These are phyloP conservation scores for Escovopsis sp. DNA, from an alignment of 2,329 filamentous ascomycete species.

Conservation along the genomic window DNA sequence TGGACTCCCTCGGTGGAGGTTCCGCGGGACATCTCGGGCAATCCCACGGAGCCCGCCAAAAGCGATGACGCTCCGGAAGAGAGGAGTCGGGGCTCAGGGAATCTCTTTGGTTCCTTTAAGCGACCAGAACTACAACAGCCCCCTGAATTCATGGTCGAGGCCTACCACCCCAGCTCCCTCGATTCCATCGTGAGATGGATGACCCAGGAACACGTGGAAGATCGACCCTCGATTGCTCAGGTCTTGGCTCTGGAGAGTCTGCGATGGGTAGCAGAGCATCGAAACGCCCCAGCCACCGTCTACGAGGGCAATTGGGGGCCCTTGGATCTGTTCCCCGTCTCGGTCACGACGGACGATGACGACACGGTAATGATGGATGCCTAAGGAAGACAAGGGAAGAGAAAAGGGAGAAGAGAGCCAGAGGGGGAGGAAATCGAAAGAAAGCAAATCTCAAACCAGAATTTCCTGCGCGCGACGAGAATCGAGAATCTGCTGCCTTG, in stretches of 20 bases:
- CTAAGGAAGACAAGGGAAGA: slow-evolving; percentile 15
- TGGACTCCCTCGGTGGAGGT: slow-evolving; percentile 60
- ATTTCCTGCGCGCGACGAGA: slow-evolving; percentile 12
- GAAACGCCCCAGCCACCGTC: slow-evolving; percentile 79
- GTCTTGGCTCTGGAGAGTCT: slow-evolving; percentile 60
- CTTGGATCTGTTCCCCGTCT: slow-evolving; percentile 31
- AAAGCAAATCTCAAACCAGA: too few species aligned
- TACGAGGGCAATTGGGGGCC: slow-evolving; percentile 96
- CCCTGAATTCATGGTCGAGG: slow-evolving; percentile 79
- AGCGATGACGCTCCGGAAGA: slow-evolving; percentile 18
- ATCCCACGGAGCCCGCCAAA: slow-evolving; percentile 21
- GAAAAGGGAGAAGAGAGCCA: too few species aligned
- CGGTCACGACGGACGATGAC: slow-evolving; percentile 19
- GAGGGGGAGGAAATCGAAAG: too few species aligned
- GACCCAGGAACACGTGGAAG: slow-evolving; percentile 59
- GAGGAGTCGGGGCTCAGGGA: slow-evolving; percentile 18
- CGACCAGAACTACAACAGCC: slow-evolving; percentile 43
- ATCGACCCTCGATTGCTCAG: slow-evolving; percentile 60
- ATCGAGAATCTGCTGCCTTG: too few species aligned
- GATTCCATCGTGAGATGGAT: slow-evolving; percentile 78
- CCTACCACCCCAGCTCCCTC: slow-evolving; percentile 55
- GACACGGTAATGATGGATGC: slow-evolving; percentile 48
- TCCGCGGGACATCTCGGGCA: slow-evolving; percentile 54
- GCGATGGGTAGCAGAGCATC: slow-evolving; percentile 61
- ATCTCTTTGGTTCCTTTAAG: slow-evolving; percentile 29